Conservation (phyloP, 2,329 filamentous ascomycete species). For the Basipetospora chlamydospora region DNA sequence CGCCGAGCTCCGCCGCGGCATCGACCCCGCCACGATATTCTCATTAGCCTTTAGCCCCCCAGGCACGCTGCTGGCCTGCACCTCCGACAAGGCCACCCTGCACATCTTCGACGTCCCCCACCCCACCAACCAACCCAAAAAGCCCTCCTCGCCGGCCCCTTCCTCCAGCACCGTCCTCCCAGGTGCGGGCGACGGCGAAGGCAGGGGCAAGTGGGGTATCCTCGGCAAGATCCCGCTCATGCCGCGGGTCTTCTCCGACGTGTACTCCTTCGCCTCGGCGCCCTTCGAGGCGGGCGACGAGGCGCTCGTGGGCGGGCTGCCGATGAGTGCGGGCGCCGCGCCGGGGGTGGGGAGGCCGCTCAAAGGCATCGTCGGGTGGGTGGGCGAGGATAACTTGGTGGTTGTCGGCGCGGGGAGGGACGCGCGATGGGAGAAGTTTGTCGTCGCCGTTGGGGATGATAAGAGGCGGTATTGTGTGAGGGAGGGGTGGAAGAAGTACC, state of each 20-base stretch:
- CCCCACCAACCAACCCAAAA: constrained; percentile 22
- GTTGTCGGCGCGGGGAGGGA: constrained; percentile 69
- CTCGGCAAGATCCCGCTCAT: constrained; percentile 72
- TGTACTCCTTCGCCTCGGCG: constrained; percentile 69
- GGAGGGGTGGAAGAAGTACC: constrained; percentile 73
- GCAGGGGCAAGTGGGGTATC: constrained; percentile 69
- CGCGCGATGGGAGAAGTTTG: constrained; percentile 78
- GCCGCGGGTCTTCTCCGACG: constrained; percentile 76
- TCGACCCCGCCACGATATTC: constrained; percentile 78
- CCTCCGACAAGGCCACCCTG: constrained; percentile 90
- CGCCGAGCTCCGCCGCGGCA: constrained; percentile 73
- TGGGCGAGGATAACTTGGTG: constrained; percentile 55
- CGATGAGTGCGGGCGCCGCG: constrained; percentile 27
- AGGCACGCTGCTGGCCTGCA: constrained; percentile 69
- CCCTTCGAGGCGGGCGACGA: constrained; percentile 79
- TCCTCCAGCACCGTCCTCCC: constrained; percentile 17
- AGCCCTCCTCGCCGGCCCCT: constrained; percentile 10
- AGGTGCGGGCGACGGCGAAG: constrained; percentile 25
- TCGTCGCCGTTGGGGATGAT: constrained; percentile 52
- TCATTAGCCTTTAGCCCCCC: constrained; percentile 78
- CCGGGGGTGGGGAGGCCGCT: constrained; percentile 41
- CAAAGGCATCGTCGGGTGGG: constrained; percentile 81
- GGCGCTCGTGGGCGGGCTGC: constrained; percentile 26
- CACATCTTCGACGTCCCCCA: constrained; percentile 82
- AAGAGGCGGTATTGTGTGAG: constrained; percentile 52